Percentiles rank a stretch among this genome's conserved stretches.
Conservation (phyloP, 2,329 filamentous ascomycete genomes). For the Sclerotinia minor region DNA sequence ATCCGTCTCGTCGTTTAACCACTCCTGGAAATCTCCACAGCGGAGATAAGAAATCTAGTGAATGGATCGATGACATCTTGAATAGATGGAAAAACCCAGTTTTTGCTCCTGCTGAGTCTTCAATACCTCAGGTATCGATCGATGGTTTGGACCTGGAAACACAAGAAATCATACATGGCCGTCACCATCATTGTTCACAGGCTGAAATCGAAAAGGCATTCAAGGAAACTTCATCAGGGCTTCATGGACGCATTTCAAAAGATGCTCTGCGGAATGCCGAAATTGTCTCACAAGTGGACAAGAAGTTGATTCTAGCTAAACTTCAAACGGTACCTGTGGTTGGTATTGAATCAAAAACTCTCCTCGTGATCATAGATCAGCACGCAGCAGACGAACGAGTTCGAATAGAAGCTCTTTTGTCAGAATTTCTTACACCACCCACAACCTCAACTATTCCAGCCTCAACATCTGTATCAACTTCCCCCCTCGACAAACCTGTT, state of each 20-base stretch:
- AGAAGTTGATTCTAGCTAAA: conserved; percentile 80
- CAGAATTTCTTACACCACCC: conserved; percentile 50
- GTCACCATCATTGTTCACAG: conserved; percentile 36
- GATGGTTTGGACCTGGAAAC: conserved; percentile 37
- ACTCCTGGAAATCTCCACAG: conserved; percentile 28
- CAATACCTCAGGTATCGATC: conserved; percentile 48
- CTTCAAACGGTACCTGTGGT: conserved; percentile 19
- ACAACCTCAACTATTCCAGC: not conserved
- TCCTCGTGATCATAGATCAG: conserved; percentile 81
- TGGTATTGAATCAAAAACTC: conserved; percentile 29
- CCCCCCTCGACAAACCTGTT: conserved; percentile 54
- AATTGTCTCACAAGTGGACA: conserved; percentile 80
- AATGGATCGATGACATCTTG: conserved; percentile 63
- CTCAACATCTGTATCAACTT: conserved; percentile 39
- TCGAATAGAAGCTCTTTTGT: conserved; percentile 72
- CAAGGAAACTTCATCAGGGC: conserved; percentile 31
- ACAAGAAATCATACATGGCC: conserved; percentile 33
- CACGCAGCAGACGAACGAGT: conserved; percentile 92
- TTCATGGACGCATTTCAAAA: conserved; percentile 59
- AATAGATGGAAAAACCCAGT: conserved; percentile 73
- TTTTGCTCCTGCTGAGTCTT: conserved; percentile 55
- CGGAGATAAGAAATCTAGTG: conserved; percentile 37
- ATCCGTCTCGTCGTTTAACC: not conserved
- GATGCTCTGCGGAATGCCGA: conserved; percentile 57
- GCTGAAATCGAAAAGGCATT: conserved; percentile 39